Percentiles rank a stretch among this genome's conserved stretches.
Conservation (phyloP, 192 early-diverging fungal genomes). For the Polychytrium aggregatum region DNA sequence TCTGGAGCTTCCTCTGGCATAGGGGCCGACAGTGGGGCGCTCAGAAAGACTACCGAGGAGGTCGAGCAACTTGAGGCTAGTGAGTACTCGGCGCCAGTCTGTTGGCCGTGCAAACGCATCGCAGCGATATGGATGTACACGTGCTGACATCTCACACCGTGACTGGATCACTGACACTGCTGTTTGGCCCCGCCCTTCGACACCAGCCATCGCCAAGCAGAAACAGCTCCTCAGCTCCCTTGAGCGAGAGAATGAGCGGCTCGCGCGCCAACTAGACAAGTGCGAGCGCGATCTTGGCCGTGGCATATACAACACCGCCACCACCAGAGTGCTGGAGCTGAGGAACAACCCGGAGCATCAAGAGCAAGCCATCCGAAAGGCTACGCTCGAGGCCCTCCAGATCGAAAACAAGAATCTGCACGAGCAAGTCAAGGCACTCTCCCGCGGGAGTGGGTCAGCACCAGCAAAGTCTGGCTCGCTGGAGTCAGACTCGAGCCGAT, state of each 20-base stretch:
- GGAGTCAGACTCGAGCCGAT: constrained; percentile 28
- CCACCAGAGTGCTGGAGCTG: constrained; percentile 57
- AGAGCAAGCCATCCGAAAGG: constrained; percentile 58
- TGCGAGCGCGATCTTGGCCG: constrained; percentile 51
- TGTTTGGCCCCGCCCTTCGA: neutral
- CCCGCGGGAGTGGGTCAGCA: neutral
- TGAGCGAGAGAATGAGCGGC: constrained; percentile 10
- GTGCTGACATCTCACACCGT: neutral
- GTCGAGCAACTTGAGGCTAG: neutral
- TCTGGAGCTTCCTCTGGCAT: neutral
- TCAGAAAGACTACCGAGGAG: neutral
- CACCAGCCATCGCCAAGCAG: neutral
- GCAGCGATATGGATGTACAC: no score
- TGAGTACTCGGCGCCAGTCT: neutral
- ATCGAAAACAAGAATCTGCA: constrained; percentile 58
- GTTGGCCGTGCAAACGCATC: no score
- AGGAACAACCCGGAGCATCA: constrained; percentile 61
- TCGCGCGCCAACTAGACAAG: constrained; percentile 36
- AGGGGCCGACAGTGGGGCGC: neutral
- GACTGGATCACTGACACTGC: neutral
- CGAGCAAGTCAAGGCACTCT: constrained; percentile 19
- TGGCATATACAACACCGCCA: constrained; percentile 46
- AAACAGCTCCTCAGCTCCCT: constrained; percentile 3
- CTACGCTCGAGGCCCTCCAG: constrained; percentile 48
- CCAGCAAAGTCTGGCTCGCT: constrained; percentile 6